Evolutionary conservation across 75 land plant species (phyloP), one percentile per base, ranked within the genome.

Genomic region (Sequoiadendron giganteum): DNA sequence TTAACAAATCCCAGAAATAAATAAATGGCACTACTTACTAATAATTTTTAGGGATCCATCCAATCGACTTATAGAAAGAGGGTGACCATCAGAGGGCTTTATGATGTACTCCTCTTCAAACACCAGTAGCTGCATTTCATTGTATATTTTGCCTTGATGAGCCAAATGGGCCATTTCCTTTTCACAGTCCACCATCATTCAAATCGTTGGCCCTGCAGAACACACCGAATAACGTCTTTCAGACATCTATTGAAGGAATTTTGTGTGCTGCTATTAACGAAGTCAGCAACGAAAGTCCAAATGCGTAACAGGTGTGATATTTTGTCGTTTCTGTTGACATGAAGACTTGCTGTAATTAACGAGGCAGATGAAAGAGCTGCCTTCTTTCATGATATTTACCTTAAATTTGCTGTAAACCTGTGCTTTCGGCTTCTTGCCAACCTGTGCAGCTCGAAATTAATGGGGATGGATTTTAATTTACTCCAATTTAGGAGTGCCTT

Each of bases 41-140:
- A 76, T 49, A 11, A 90, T 88, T 45, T 92, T 79, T 73, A 93
- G 85, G 42, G 72, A 45, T 39, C 95, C 97, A 34, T 93, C 92
- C 38, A 56, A 86, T 25, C 93, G 96, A 68, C 43, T 82, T 48
- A 94, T 87, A 1, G 94, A 93, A 90, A 95, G 91, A 80, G 90
- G 91, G 47, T 78, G 92, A 18, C 86, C 92, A 79, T 91, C 92
- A 0, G 90, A 49, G 56, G 97, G 89, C 65, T 82, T 90, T 79
- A 95, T 83, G 39, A 93, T 88, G 87, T 85, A 94, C 90, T 88
- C 90, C 85, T 95, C 95, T 14, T 88, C 86, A 79, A 90, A 94
- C 34, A 94, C 97, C 48, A 80, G 87, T 84, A 95, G 90, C 85
- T 92, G 90, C 91, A 95, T 75, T 86, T 88, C 85, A 16, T 82